Evolutionary conservation across 2,329 filamentous ascomycete genomes (phyloP).

Genomic region (Cladobotryum protrusum): DNA sequence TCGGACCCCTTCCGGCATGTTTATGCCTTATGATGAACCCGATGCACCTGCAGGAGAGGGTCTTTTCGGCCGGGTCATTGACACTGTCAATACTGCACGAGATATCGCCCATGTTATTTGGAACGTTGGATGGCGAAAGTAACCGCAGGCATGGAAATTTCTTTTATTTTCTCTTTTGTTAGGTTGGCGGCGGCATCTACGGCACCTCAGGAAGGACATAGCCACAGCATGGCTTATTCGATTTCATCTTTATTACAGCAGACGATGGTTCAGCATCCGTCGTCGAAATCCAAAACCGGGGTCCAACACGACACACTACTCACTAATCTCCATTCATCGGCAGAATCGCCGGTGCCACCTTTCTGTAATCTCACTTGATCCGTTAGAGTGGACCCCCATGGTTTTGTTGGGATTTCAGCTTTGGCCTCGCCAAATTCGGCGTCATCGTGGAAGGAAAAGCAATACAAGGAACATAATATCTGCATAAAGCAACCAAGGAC

Average conservation of each 20-base stretch:
- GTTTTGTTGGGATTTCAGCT: constrained; percentile 4
- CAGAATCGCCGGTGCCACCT: not conserved
- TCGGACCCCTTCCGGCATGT: constrained; percentile 80
- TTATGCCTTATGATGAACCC: constrained; percentile 79
- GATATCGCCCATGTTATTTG: constrained; percentile 67
- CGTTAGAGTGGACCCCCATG: not conserved
- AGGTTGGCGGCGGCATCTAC: not conserved
- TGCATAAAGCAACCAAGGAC: not conserved
- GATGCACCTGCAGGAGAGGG: constrained; percentile 56
- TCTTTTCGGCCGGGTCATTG: constrained; percentile 71
- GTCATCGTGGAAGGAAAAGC: constrained; percentile 9
- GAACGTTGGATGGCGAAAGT: constrained; percentile 62
- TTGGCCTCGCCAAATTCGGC: constrained; percentile 7
- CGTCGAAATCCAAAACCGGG: constrained; percentile 4
- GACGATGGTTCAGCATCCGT: not conserved
- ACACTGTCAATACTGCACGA: constrained; percentile 69
- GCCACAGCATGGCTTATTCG: constrained; percentile 2
- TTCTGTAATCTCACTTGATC: not conserved
- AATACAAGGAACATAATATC: not conserved
- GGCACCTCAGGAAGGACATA: constrained; percentile 1
- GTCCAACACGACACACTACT: constrained; percentile 3
- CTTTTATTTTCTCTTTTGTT: not conserved
- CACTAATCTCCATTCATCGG: constrained; percentile 3
- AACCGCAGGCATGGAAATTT: constrained; percentile 14
- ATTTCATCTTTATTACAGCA: not conserved